Percentiles rank a stretch among this genome's conserved stretches.
Conservation (phyloP, 2,329 filamentous ascomycete genomes). For the Trichoderma atrobrunneum region DNA sequence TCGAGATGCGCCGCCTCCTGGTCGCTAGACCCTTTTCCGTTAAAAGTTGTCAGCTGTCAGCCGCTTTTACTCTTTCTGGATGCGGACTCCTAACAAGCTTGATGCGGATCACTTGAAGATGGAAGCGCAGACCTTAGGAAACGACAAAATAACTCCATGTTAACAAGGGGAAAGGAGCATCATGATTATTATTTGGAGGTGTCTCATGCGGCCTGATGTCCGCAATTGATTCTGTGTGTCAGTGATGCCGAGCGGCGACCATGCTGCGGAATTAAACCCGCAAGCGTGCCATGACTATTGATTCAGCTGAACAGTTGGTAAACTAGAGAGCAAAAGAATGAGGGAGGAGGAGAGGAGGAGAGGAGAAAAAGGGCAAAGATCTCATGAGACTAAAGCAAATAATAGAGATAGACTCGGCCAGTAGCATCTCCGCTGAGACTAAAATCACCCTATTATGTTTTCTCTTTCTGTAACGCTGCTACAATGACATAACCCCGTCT, state of each 20-base stretch:
- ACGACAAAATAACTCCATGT: neutral
- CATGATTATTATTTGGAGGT: neutral
- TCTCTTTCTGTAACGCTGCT: neutral
- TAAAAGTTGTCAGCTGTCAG: constrained; percentile 1
- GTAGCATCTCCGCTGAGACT: neutral
- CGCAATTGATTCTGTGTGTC: neutral
- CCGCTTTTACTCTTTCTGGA: neutral
- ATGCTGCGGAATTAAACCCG: neutral
- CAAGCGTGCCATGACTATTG: neutral
- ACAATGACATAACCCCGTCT: neutral
- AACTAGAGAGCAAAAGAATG: neutral
- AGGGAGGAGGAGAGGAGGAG: neutral
- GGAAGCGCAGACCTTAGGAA: neutral
- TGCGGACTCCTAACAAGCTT: neutral
- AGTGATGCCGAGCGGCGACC: neutral
- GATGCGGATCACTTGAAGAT: neutral
- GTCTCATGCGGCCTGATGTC: neutral
- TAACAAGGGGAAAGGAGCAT: neutral
- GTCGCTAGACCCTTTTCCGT: neutral
- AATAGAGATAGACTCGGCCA: neutral
- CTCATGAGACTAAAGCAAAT: neutral
- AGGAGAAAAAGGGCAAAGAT: neutral
- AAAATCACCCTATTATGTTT: neutral
- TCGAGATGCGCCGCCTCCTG: neutral
- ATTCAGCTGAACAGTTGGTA: neutral